Evolutionary conservation across 257 asterid species (phyloP).

Genomic region (Leonotis leonurus): DNA sequence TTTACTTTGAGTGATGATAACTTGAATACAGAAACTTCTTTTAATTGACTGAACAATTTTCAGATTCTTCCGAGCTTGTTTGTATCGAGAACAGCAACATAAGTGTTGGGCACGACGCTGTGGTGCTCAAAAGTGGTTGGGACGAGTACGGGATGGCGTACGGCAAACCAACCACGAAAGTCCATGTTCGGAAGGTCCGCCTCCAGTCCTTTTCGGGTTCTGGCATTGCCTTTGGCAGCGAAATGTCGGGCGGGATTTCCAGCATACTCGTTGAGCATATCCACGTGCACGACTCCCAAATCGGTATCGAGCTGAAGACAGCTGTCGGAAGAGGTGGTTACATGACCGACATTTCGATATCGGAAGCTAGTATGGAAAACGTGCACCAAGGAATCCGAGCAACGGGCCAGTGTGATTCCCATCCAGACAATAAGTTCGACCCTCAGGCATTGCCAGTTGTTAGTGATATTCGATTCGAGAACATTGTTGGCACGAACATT

Average conservation of each 20-base stretch:
- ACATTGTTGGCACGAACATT: constrained; percentile 55
- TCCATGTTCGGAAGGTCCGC: constrained; percentile 46
- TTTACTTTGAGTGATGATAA: neutral
- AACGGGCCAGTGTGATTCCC: constrained; percentile 54
- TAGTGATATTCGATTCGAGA: constrained; percentile 45
- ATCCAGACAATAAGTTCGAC: constrained; percentile 71
- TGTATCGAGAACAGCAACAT: constrained; percentile 88
- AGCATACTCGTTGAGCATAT: constrained; percentile 41
- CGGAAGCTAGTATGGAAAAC: constrained; percentile 40
- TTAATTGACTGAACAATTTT: neutral
- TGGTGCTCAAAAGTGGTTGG: constrained; percentile 90
- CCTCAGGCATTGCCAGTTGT: constrained; percentile 61
- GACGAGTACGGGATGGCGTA: constrained; percentile 89
- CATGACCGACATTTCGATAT: constrained; percentile 40
- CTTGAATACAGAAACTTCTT: neutral
- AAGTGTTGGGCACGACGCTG: constrained; percentile 63
- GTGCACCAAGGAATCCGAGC: constrained; percentile 52
- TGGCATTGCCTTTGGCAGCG: constrained; percentile 74
- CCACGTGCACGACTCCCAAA: constrained; percentile 37
- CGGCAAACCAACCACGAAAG: constrained; percentile 45
- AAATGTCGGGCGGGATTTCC: constrained; percentile 96
- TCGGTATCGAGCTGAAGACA: constrained; percentile 64
- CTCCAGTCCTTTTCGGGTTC: constrained; percentile 62
- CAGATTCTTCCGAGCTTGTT: constrained; percentile 82
- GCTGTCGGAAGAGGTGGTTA: constrained; percentile 79